A percentile compares a stretch with the other conserved stretches of the same genome.
Conservation (phyloP, 495 filamentous ascomycete species). For the Neurospora terricola region DNA sequence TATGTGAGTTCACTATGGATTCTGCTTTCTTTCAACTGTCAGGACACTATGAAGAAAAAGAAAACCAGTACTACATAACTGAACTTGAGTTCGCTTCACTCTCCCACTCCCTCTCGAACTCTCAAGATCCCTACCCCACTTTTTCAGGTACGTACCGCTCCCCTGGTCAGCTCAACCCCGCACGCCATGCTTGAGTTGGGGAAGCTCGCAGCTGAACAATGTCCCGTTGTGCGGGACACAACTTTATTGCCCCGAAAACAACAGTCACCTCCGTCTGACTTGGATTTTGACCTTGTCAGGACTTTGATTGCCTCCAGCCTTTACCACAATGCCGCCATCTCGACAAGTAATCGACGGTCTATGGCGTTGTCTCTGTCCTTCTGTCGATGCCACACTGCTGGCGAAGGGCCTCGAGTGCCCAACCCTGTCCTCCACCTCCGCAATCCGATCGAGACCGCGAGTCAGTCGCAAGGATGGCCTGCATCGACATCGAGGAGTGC, state of each 20-base stretch:
- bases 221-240: neutral
- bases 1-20: neutral
- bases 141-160: neutral
- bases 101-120: neutral
- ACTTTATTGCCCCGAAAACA: neutral
- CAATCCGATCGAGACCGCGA: neutral
- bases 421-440: neutral
- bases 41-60: neutral
- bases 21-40: neutral
- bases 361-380: slow-evolving; percentile 59
- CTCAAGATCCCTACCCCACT: neutral
- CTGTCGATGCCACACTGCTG: slow-evolving; percentile 31
- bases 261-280: neutral
- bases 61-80: neutral
- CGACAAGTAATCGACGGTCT: slow-evolving; percentile 49
- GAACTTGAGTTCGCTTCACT: neutral
- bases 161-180: neutral
- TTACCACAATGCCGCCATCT: slow-evolving; percentile 20
- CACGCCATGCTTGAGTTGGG: neutral
- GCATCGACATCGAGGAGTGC: neutral
- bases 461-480: neutral
- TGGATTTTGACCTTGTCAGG: neutral
- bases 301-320: neutral
- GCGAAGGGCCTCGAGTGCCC: slow-evolving; percentile 9
- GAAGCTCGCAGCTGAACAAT: neutral